These are phyloP conservation scores for Trametes punicea DNA, from an alignment of 768 basidiomycete species.

Conservation along the genomic window DNA sequence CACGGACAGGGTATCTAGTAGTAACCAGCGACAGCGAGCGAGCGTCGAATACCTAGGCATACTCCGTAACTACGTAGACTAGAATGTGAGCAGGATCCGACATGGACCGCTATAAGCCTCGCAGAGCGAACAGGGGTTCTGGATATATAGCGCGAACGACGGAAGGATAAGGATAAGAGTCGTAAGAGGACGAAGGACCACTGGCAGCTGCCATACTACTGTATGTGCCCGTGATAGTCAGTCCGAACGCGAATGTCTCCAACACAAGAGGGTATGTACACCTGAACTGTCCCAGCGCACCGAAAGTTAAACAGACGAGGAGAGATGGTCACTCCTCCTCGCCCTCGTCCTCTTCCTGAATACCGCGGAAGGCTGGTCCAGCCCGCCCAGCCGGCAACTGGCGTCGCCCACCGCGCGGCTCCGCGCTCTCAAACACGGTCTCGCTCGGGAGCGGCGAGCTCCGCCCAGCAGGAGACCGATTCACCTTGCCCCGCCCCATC, in stretches of 20 bases:
- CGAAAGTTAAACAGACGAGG: neutral
- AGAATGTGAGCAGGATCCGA: neutral
- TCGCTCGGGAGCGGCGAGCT: conserved; percentile 59
- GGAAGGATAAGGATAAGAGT: conserved; percentile 16
- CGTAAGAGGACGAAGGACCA: neutral
- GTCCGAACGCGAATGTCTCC: neutral
- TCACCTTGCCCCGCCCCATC: conserved; percentile 28
- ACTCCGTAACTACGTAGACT: too few species aligned
- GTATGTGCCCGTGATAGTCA: neutral
- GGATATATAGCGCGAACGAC: conserved; percentile 5
- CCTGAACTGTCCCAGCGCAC: conserved; percentile 9
- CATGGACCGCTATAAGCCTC: neutral
- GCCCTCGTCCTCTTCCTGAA: conserved; percentile 86
- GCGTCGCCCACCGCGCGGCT: conserved; percentile 53
- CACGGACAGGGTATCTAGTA: conserved; percentile 3
- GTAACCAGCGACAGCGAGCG: neutral
- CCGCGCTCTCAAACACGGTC: conserved; percentile 42
- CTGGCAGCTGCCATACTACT: too few species aligned
- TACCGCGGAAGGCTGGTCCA: conserved; percentile 67
- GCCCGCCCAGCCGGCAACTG: conserved; percentile 66
- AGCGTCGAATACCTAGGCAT: neutral
- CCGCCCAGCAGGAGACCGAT: conserved; percentile 55
- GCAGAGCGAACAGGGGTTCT: neutral
- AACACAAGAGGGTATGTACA: conserved; percentile 8
- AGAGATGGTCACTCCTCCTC: conserved; percentile 51